A percentile compares a stretch with the other conserved stretches of the same genome.
phyloP scores from a whole-genome alignment of 257 asterid species.

The Fraxinus americana region DNA sequence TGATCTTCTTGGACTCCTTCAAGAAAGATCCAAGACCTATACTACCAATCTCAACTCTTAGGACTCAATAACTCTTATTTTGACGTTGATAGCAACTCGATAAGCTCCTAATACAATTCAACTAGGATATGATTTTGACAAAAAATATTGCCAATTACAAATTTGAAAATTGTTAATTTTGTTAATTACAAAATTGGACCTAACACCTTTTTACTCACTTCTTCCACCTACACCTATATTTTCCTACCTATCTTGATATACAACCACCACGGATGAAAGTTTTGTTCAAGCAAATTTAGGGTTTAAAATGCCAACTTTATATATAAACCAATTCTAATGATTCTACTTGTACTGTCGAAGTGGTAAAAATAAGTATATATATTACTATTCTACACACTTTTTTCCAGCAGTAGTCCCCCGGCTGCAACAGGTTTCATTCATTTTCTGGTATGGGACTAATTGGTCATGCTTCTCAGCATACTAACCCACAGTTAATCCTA shows the following conservation, averaged over 20 bases:
- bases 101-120: too few species aligned
- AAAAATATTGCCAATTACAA: too few species aligned
- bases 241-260: background rate
- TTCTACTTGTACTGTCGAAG: background rate
- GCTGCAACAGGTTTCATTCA: background rate
- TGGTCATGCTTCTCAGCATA: background rate
- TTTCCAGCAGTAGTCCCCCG: background rate
- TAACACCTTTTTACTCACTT: background rate
- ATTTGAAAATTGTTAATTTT: too few species aligned
- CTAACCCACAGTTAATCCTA: background rate
- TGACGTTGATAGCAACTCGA: too few species aligned
- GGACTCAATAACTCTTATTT: too few species aligned
- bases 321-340: background rate
- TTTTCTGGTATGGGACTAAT: background rate
- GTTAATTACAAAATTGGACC: too few species aligned
- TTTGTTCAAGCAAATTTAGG: background rate
- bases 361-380: background rate
- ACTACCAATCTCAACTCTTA: too few species aligned
- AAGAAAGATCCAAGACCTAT: too few species aligned
- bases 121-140: too few species aligned
- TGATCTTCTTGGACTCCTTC: too few species aligned
- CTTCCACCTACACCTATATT: background rate
- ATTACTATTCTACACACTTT: background rate
- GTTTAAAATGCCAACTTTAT: background rate
- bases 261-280: background rate